phyloP scores from a whole-genome alignment of 768 basidiomycete genomes.

The Leccinum arenicola region DNA sequence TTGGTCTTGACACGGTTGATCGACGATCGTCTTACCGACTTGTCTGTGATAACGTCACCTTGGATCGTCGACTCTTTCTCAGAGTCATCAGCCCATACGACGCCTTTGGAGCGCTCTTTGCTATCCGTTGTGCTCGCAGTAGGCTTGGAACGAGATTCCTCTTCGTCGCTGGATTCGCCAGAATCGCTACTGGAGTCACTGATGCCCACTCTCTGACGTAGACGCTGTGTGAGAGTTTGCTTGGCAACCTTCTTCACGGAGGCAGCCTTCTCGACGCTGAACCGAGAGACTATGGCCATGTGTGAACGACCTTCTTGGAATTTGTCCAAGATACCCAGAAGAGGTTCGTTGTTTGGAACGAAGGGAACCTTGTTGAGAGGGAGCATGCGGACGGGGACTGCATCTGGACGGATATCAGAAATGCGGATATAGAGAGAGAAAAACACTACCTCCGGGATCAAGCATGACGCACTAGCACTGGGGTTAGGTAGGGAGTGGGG shows the following conservation, averaged over 20 bases:
- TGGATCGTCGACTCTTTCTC: slow-evolving; percentile 32
- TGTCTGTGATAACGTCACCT: slow-evolving; percentile 22
- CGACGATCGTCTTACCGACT: slow-evolving; percentile 13
- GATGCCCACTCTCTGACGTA: slow-evolving; percentile 73
- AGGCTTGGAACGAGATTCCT: slow-evolving; percentile 26
- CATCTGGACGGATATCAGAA: slow-evolving; percentile 46
- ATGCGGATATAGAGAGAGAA: too few relatives aligned
- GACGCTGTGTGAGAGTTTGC: slow-evolving; percentile 72
- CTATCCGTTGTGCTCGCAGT: slow-evolving; percentile 13
- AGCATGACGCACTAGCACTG: slow-evolving; percentile 64
- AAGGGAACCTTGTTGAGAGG: slow-evolving; percentile 85
- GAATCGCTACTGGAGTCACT: slow-evolving; percentile 54
- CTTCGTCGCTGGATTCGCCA: slow-evolving; percentile 45
- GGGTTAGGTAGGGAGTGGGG: not conserved
- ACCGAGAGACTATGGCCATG: slow-evolving; percentile 86
- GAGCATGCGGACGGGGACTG: slow-evolving; percentile 76
- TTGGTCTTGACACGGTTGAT: slow-evolving; percentile 17
- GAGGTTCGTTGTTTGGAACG: slow-evolving; percentile 81
- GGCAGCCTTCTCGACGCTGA: slow-evolving; percentile 70
- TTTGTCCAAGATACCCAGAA: slow-evolving; percentile 80
- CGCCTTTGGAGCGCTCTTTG: slow-evolving; percentile 26
- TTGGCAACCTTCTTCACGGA: slow-evolving; percentile 84
- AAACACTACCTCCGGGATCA: slow-evolving; percentile 67
- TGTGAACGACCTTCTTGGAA: slow-evolving; percentile 91
- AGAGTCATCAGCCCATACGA: slow-evolving; percentile 33